phyloP scores from a whole-genome alignment of 2,329 filamentous ascomycete genomes.

The Diaporthe australafricana region DNA sequence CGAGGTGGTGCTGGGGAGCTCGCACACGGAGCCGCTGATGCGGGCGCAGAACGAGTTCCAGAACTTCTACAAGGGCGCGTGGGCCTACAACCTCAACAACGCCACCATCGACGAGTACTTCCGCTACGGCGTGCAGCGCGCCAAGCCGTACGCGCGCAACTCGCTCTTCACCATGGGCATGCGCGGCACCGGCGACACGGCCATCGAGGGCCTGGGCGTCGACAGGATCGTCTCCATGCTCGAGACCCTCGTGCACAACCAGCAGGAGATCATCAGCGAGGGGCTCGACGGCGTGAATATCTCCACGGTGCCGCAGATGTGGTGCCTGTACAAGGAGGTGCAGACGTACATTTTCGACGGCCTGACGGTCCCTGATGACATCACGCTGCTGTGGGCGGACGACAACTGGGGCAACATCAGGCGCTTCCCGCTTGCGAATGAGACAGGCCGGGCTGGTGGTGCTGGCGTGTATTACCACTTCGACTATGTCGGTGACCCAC shows the following conservation, averaged over 20 bases:
- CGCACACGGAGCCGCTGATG: constrained; percentile 80
- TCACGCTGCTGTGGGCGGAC: constrained; percentile 76
- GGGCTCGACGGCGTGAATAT: constrained; percentile 64
- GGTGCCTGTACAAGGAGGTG: constrained; percentile 82
- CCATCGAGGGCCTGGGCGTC: constrained; percentile 64
- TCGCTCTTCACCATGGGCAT: constrained; percentile 76
- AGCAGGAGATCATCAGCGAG: constrained; percentile 67
- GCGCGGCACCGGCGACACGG: constrained; percentile 76
- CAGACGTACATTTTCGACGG: constrained; percentile 76
- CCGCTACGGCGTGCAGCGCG: constrained; percentile 72
- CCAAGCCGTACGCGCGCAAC: constrained; percentile 73
- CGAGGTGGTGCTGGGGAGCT: constrained; percentile 78
- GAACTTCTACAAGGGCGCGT: constrained; percentile 67
- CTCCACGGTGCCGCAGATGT: constrained; percentile 72
- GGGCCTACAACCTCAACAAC: constrained; percentile 79
- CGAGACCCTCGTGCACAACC: constrained; percentile 69
- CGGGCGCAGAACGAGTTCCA: constrained; percentile 68
- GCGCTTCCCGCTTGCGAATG: constrained; percentile 69
- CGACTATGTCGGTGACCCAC: constrained; percentile 62
- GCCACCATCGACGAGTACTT: constrained; percentile 77
- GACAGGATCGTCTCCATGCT: constrained; percentile 69
- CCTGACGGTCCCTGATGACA: constrained; percentile 71
- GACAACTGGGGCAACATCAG: constrained; percentile 77
- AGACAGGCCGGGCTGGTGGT: constrained; percentile 69
- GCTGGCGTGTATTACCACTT: constrained; percentile 75